Percentiles rank a stretch among this genome's conserved stretches.
These are phyloP conservation scores for Scenedesmus sp. DNA, from an alignment of 163 green algal genomes.

Conservation along the genomic window DNA sequence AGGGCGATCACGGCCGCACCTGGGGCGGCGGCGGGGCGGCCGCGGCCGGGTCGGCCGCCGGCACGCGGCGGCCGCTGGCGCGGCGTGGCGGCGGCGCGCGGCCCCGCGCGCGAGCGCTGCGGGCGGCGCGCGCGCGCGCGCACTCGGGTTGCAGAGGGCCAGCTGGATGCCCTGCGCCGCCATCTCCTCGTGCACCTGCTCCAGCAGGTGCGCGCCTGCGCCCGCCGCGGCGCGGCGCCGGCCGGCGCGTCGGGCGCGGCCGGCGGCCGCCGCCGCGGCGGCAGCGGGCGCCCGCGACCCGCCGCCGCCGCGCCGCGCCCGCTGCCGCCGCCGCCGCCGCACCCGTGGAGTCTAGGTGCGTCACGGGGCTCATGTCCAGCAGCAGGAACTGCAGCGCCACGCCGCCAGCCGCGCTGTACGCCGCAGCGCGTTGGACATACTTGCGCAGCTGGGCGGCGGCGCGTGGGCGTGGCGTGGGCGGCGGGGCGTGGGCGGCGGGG, in stretches of 20 bases:
- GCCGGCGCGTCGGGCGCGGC: too few species aligned
- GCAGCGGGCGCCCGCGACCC: too few species aligned
- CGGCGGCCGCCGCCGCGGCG: too few species aligned
- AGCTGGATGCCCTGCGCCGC: constrained; percentile 58
- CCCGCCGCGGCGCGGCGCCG: too few species aligned
- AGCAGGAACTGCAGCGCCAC: constrained; percentile 63
- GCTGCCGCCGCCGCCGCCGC: too few species aligned
- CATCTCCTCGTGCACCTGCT: constrained; percentile 52
- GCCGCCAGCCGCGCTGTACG: constrained; percentile 27
- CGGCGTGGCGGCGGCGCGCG: neutral
- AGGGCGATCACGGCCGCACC: constrained; percentile 58
- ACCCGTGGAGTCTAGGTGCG: constrained; percentile 71
- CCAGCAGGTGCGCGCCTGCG: constrained; percentile 57
- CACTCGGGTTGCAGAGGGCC: constrained; percentile 74
- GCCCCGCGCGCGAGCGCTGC: too few species aligned
- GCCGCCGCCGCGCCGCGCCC: too few species aligned
- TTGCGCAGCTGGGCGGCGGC: constrained; percentile 61
- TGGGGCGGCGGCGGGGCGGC: too few species aligned
- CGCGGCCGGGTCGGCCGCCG: too few species aligned
- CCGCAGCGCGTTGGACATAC: constrained; percentile 40
- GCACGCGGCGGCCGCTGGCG: neutral
- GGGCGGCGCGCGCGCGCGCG: too few species aligned
- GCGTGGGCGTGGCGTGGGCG: too few species aligned
- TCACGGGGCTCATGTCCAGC: constrained; percentile 75
- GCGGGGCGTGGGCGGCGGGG: too few species aligned